phyloP scores from a whole-genome alignment of 2,329 filamentous ascomycete species.

The Cladosporium sp. region DNA sequence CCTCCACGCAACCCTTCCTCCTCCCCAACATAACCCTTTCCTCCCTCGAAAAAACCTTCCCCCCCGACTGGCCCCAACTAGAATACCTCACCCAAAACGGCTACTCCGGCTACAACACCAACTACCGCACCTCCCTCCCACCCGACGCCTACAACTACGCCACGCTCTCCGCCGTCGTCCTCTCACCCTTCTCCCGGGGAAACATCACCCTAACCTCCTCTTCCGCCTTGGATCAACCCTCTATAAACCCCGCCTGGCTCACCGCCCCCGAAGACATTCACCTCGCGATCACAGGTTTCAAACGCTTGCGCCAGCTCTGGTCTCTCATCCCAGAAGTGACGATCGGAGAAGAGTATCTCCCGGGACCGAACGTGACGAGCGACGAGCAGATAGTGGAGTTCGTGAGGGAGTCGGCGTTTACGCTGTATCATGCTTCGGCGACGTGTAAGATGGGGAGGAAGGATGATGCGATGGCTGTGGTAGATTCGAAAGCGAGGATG shows the following conservation, averaged over 20 bases:
- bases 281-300: slow-evolving; percentile 36
- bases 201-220: slow-evolving; percentile 37
- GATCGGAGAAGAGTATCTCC: slow-evolving; percentile 32
- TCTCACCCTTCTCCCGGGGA: slow-evolving; percentile 39
- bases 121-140: slow-evolving; percentile 27
- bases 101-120: slow-evolving; percentile 21
- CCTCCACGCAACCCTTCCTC: slow-evolving; percentile 20
- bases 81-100: slow-evolving; percentile 27
- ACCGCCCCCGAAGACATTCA: slow-evolving; percentile 35
- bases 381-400: slow-evolving; percentile 20
- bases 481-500: slow-evolving; percentile 26
- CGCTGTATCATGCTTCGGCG: slow-evolving; percentile 20
- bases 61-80: slow-evolving; percentile 39
- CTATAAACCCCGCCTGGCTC: slow-evolving; percentile 41
- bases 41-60: slow-evolving; percentile 24
- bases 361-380: slow-evolving; percentile 25
- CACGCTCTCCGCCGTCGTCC: slow-evolving; percentile 34
- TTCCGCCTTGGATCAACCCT: slow-evolving; percentile 31
- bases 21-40: slow-evolving; percentile 21
- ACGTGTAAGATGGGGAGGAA: slow-evolving; percentile 26
- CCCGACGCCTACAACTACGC: slow-evolving; percentile 36
- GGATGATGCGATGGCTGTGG: slow-evolving; percentile 26
- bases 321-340: slow-evolving; percentile 27
- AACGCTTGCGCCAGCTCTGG: slow-evolving; percentile 35
- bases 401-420: slow-evolving; percentile 8